A percentile compares a stretch with the other conserved stretches of the same genome.
phyloP scores from a whole-genome alignment of 2,329 filamentous ascomycete genomes.

The Furcasterigmium sp. region DNA sequence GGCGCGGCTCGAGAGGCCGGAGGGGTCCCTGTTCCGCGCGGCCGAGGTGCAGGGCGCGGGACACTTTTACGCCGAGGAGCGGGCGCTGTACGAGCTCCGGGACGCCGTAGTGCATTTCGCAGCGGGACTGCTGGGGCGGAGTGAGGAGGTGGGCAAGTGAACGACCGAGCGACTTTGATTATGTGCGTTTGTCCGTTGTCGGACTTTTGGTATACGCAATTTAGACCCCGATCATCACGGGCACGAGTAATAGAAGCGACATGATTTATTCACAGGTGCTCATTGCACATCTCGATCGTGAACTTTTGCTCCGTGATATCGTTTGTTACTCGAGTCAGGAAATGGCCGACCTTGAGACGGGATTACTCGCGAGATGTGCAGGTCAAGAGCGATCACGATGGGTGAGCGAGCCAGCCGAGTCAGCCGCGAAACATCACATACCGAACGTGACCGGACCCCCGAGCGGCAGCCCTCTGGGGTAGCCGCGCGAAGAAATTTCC shows the following conservation, averaged over 20 bases:
- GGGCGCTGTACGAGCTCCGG: slow-evolving; percentile 33
- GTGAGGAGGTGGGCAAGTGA: background rate
- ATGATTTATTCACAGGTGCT: too few relatives aligned
- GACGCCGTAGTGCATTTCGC: slow-evolving; percentile 21
- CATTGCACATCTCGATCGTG: too few relatives aligned
- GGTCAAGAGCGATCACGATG: background rate
- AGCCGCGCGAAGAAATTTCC: too few relatives aligned
- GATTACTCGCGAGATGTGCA: background rate
- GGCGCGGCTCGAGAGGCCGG: slow-evolving; percentile 37
- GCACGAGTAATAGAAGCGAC: too few relatives aligned
- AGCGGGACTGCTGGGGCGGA: slow-evolving; percentile 8
- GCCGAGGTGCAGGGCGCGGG: slow-evolving; percentile 48
- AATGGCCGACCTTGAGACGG: too few relatives aligned
- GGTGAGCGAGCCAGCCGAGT: background rate
- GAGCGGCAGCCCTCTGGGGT: too few relatives aligned
- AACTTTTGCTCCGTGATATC: too few relatives aligned
- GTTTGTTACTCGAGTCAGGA: background rate
- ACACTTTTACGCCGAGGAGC: slow-evolving; percentile 59
- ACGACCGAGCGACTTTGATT: too few relatives aligned
- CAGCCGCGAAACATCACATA: background rate
- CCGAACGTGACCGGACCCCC: too few relatives aligned
- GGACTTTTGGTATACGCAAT: too few relatives aligned
- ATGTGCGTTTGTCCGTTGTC: too few relatives aligned
- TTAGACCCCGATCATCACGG: too few relatives aligned
- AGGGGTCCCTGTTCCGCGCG: slow-evolving; percentile 39